Evolutionary conservation across 1,139 yeast genomes (phyloP).

Genomic region (Sugiyamaella paludigena): DNA sequence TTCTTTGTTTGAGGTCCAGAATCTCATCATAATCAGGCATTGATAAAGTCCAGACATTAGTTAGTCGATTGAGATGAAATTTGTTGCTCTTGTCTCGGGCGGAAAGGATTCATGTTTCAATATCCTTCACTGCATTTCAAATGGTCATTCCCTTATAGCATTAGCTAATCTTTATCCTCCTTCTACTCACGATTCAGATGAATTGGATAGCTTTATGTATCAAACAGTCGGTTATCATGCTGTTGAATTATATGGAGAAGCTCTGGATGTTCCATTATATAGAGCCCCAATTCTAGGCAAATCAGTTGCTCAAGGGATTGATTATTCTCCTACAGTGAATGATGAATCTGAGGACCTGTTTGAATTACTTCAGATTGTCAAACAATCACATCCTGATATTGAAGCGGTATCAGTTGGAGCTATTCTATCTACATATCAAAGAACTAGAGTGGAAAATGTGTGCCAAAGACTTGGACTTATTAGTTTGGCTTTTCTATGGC

Average conservation of each 20-base stretch:
- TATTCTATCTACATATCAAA: slow-evolving; percentile 85
- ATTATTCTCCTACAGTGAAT: slow-evolving; percentile 57
- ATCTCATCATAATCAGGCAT: too few relatives aligned
- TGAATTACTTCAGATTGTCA: slow-evolving; percentile 48
- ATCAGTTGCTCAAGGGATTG: slow-evolving; percentile 64
- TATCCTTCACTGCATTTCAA: slow-evolving; percentile 73
- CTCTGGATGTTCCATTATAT: slow-evolving; percentile 77
- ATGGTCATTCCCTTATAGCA: slow-evolving; percentile 83
- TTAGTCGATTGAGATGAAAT: slow-evolving; percentile 76
- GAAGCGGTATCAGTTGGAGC: slow-evolving; percentile 95
- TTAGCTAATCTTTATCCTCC: slow-evolving; percentile 80
- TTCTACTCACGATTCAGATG: slow-evolving; percentile 46
- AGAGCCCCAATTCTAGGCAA: slow-evolving; percentile 63
- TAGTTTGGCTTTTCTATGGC: slow-evolving; percentile 83
- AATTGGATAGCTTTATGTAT: slow-evolving; percentile 92
- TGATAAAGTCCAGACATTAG: too few relatives aligned
- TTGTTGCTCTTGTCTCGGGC: slow-evolving; percentile 88
- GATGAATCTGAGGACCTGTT: slow-evolving; percentile 88
- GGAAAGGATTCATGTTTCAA: slow-evolving; percentile 95
- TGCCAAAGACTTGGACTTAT: slow-evolving; percentile 70
- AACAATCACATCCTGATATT: slow-evolving; percentile 61
- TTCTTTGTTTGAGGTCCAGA: too few relatives aligned
- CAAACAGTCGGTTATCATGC: slow-evolving; percentile 97
- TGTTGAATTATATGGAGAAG: slow-evolving; percentile 60
- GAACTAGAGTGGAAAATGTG: slow-evolving; percentile 89